Percentiles rank a stretch among this genome's conserved stretches.
Conservation (phyloP, 306 rosid species). For the Fragaria nilgerrensis region DNA sequence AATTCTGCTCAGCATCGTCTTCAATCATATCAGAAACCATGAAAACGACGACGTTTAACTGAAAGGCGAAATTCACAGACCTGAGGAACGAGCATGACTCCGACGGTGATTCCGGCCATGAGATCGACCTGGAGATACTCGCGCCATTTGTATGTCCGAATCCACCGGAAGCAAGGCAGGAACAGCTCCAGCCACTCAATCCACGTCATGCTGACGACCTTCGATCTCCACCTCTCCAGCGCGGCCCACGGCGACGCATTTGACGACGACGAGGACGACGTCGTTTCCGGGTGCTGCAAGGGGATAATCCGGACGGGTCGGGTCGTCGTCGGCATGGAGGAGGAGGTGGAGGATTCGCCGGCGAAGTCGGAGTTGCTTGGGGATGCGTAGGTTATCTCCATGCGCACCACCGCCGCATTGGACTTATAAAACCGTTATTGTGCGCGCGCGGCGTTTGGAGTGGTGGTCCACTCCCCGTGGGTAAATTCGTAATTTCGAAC, state of each 20-base stretch:
- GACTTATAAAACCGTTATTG: background rate
- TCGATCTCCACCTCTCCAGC: constrained; percentile 42
- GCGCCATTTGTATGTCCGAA: constrained; percentile 78
- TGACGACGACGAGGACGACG: constrained; percentile 27
- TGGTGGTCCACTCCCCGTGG: background rate
- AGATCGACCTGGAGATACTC: constrained; percentile 80
- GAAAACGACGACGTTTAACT: background rate
- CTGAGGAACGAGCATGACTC: constrained; percentile 98
- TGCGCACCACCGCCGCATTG: constrained; percentile 54
- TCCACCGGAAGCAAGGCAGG: constrained; percentile 88
- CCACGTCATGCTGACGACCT: constrained; percentile 64
- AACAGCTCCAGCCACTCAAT: constrained; percentile 68
- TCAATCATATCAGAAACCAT: constrained; percentile 19
- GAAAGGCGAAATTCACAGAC: constrained; percentile 22
- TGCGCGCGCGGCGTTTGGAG: constrained; percentile 4
- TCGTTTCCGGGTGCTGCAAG: constrained; percentile 55
- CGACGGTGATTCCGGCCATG: constrained; percentile 84
- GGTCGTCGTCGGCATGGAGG: constrained; percentile 44
- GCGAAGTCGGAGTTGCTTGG: constrained; percentile 53
- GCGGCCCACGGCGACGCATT: constrained; percentile 6
- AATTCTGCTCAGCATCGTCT: background rate
- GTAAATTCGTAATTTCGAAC: background rate
- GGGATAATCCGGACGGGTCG: constrained; percentile 73
- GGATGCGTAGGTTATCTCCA: constrained; percentile 86
- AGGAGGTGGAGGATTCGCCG: constrained; percentile 3